Evolutionary conservation across 208 protist genomes (phyloP).

Genomic region (Acanthamoeba sp.): DNA sequence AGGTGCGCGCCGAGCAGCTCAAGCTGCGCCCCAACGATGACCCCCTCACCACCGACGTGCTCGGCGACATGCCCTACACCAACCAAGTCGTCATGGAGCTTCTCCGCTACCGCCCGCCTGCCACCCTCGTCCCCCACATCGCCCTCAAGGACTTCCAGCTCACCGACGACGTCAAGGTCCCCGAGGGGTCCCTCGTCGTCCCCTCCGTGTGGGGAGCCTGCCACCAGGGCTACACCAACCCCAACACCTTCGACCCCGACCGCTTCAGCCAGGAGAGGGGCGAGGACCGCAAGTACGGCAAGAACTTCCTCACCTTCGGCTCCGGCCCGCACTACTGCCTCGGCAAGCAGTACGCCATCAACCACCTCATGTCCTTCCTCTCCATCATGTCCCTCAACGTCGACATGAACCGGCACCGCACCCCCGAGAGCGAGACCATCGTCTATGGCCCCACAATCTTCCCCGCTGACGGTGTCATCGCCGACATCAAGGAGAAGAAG

Average conservation of each 20-base stretch:
- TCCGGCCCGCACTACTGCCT: constrained; percentile 94
- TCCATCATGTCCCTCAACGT: constrained; percentile 65
- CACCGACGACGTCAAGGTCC: constrained; percentile 82
- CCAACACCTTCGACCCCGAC: constrained; percentile 95
- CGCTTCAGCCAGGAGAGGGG: constrained; percentile 93
- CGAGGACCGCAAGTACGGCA: constrained; percentile 93
- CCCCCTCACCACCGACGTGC: constrained; percentile 91
- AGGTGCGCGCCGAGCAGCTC: constrained; percentile 93
- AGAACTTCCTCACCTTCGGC: constrained; percentile 95
- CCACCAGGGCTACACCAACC: constrained; percentile 93
- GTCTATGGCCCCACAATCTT: constrained; percentile 95
- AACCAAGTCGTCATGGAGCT: constrained; percentile 89
- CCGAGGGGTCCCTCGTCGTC: constrained; percentile 94
- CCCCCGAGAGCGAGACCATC: constrained; percentile 93
- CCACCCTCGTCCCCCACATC: constrained; percentile 86
- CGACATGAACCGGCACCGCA: constrained; percentile 86
- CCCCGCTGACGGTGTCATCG: constrained; percentile 90
- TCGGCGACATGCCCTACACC: constrained; percentile 94
- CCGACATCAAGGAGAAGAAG: constrained; percentile 72
- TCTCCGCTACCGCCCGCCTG: constrained; percentile 87
- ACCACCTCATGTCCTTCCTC: constrained; percentile 93
- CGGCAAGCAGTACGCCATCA: constrained; percentile 95
- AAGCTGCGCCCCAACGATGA: constrained; percentile 91
- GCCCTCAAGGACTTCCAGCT: constrained; percentile 85
- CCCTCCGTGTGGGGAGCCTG: constrained; percentile 94